Evolutionary conservation across 169 alveolate genomes (phyloP).

Genomic region (Cryptosporidium felis): DNA sequence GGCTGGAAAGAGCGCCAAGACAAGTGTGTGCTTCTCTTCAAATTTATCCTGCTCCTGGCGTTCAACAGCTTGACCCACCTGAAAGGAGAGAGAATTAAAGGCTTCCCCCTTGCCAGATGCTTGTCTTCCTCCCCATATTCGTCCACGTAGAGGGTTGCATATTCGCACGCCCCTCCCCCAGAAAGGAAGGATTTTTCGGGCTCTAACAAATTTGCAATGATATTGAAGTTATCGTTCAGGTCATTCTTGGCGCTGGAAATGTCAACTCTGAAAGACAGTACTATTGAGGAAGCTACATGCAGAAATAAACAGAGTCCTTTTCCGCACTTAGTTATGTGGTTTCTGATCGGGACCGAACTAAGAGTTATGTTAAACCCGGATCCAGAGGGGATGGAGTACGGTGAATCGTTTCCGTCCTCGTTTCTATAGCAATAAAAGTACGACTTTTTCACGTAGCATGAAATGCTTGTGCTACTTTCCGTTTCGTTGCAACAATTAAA

Average conservation of each 20-base stretch:
- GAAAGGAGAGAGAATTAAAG: constrained; percentile 8
- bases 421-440: constrained; percentile 13
- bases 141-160: constrained; percentile 42
- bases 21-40: constrained; percentile 13
- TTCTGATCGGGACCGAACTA: constrained; percentile 27
- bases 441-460: background rate
- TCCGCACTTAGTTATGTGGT: constrained; percentile 51
- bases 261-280: constrained; percentile 32
- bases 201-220: constrained; percentile 27
- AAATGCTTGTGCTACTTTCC: background rate
- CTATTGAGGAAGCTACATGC: constrained; percentile 41
- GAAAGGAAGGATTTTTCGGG: background rate
- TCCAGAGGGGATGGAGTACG: constrained; percentile 57
- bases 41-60: background rate
- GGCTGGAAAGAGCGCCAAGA: constrained; percentile 55
- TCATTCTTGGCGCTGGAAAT: constrained; percentile 8
- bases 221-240: background rate
- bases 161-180: constrained; percentile 36
- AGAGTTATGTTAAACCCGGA: constrained; percentile 1
- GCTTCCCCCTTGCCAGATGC: constrained; percentile 37
- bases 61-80: constrained; percentile 18
- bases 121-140: constrained; percentile 68
- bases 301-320: constrained; percentile 45
- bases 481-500: constrained; percentile 40
- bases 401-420: background rate